Conservation (phyloP, 2,329 filamentous ascomycete species). For the Neurospora sp. region DNA sequence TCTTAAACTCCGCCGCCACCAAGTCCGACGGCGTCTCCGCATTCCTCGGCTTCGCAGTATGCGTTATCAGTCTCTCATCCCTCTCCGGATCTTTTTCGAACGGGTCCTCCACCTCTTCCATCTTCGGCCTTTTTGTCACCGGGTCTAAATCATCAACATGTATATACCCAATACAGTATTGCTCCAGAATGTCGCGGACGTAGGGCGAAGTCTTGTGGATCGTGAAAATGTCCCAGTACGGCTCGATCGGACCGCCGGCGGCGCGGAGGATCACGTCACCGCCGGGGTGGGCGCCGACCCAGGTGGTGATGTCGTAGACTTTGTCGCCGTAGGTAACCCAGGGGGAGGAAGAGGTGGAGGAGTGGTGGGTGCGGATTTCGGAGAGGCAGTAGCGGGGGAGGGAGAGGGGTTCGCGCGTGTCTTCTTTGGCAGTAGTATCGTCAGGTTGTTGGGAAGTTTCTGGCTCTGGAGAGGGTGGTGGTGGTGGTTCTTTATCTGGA, state of each 20-base stretch:
- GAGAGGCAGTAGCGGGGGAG: slow-evolving; percentile 40
- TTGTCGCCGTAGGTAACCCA: slow-evolving; percentile 56
- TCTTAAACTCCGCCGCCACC: slow-evolving; percentile 36
- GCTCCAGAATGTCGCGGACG: slow-evolving; percentile 53
- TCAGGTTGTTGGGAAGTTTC: not conserved
- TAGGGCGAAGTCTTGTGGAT: slow-evolving; percentile 54
- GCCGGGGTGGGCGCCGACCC: slow-evolving; percentile 54
- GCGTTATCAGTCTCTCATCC: slow-evolving; percentile 39
- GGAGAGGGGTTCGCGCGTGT: slow-evolving; percentile 26
- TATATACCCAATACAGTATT: slow-evolving; percentile 53
- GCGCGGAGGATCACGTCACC: slow-evolving; percentile 59
- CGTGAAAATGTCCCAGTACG: slow-evolving; percentile 61
- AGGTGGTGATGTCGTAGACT: slow-evolving; percentile 63
- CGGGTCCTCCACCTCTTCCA: slow-evolving; percentile 48
- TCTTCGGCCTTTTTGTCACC: slow-evolving; percentile 32
- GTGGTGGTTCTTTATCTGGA: not conserved
- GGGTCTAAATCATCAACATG: slow-evolving; percentile 41
- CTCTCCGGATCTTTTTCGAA: slow-evolving; percentile 44
- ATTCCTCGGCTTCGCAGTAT: slow-evolving; percentile 48
- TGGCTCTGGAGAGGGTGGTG: not conserved
- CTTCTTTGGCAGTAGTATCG: slow-evolving; percentile 1
- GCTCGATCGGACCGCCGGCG: slow-evolving; percentile 53
- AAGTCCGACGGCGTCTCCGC: slow-evolving; percentile 49
- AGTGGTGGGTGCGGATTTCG: slow-evolving; percentile 40
- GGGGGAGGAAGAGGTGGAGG: slow-evolving; percentile 40